Conservation (phyloP, 495 filamentous ascomycete genomes). For the Cladorrhinum samala region DNA sequence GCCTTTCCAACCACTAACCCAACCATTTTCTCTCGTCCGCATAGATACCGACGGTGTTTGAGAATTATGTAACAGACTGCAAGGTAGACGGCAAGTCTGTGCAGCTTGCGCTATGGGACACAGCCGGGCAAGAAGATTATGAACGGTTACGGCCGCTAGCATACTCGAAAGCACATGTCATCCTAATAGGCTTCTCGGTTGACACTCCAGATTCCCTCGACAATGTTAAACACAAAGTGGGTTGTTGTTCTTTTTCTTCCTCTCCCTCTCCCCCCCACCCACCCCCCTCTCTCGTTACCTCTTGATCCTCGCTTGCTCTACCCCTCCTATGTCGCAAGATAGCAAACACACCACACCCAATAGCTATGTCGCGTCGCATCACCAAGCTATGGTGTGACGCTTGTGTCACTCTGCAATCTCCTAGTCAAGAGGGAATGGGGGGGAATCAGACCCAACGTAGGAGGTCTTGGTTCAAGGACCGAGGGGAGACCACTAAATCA, state of each 20-base stretch:
- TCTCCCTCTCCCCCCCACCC: not conserved
- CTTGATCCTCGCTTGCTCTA: conserved; percentile 1
- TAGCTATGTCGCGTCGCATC: not conserved
- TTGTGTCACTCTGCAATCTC: conserved; percentile 9
- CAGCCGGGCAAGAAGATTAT: conserved; percentile 98
- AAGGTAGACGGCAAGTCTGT: conserved; percentile 96
- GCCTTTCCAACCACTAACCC: not conserved
- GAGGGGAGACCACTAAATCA: too few relatives aligned
- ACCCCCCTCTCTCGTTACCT: not conserved
- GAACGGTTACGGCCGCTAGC: conserved; percentile 90
- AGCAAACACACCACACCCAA: not conserved
- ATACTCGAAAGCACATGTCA: conserved; percentile 95
- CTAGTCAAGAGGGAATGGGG: conserved; percentile 5
- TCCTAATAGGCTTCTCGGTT: conserved; percentile 92
- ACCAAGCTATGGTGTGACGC: conserved; percentile 8
- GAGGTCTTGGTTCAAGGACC: too few relatives aligned
- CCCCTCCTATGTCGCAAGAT: not conserved
- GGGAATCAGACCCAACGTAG: not conserved
- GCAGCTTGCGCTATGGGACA: conserved; percentile 98
- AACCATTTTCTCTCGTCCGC: not conserved
- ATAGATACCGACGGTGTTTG: conserved; percentile 97
- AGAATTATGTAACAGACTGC: conserved; percentile 99
- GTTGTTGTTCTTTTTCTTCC: conserved; percentile 19
- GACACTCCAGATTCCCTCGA: conserved; percentile 95
- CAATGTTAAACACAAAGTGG: conserved; percentile 95